Evolutionary conservation across 257 asterid species (phyloP), one percentile per base, ranked within the genome.

Genomic region (Jasminum sambac): DNA sequence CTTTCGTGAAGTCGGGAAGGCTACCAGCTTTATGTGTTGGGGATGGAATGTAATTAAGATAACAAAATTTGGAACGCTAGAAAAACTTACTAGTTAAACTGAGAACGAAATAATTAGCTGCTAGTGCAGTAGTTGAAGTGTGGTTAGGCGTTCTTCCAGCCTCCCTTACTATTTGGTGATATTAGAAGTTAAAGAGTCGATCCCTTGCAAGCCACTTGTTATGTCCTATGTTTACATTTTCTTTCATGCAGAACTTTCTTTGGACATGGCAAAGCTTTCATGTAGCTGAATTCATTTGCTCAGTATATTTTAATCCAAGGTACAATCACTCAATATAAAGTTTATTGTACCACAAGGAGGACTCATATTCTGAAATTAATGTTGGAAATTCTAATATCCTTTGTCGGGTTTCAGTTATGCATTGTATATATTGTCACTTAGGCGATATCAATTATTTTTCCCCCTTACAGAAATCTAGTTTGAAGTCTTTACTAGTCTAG

Each of bases 201-300:
- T 21, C 62, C 34, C 62, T 55, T 21, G 14, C 62, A 55, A 55
- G 34, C 64, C 60, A 63, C 78, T 67, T 64, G 77, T 72, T 74
- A 79, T 77, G 82, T 80, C 76, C 71, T 66, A 75, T 70, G 60
- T 65, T 59, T 77, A 79, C 58, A 46, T 79, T 72, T 79, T 26
- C 78, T 79, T 84, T 72, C 70, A 48, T 83, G 88, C 91, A 90
- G 86, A 86, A 84, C 72, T 70, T 80, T 81, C 68, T 78, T 79
- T 83, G 92, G 84, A 79, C 83, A 67, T 78, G 21, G 72, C 80
- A 83, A 82, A 79, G 88, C 77, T 77, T 83, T 84, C 82, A 78
- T 81, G 95, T 79, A 73, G 88, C 78, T 79, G 89, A 76, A 82
- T 76, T 84, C 86, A 85, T 82, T 79, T 69, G 78, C 79, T 67